Conservation (phyloP, 2,329 filamentous ascomycete genomes). For the Phyllosticta citriasiana region DNA sequence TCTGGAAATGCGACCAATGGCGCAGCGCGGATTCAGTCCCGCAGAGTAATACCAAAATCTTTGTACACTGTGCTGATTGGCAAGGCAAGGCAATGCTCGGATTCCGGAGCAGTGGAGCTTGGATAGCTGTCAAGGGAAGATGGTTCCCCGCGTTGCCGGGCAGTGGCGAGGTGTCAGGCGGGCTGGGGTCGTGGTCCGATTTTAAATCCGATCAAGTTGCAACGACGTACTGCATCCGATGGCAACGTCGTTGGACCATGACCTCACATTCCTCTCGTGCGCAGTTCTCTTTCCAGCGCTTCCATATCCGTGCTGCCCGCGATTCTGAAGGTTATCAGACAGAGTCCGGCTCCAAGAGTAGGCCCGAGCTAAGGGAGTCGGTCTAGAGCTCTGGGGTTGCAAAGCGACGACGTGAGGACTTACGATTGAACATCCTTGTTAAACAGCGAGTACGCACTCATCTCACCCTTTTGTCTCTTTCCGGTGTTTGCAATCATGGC, state of each 20-base stretch:
- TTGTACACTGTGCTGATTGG: background rate
- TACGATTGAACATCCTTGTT: constrained; percentile 21
- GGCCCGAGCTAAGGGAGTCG: background rate
- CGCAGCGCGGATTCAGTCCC: background rate
- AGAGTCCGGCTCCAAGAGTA: constrained; percentile 2
- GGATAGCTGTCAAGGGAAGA: background rate
- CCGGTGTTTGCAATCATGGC: constrained; percentile 24
- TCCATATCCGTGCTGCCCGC: constrained; percentile 11
- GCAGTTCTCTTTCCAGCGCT: constrained; percentile 9
- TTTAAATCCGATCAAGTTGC: background rate
- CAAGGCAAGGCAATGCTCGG: background rate
- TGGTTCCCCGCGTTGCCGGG: background rate
- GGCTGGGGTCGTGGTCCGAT: background rate
- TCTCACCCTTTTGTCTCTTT: constrained; percentile 19
- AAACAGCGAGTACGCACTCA: constrained; percentile 23
- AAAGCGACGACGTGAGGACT: background rate
- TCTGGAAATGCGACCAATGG: background rate
- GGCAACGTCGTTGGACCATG: background rate
- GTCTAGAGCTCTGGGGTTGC: background rate
- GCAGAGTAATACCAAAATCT: background rate
- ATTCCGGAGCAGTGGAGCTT: background rate
- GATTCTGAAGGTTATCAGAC: constrained; percentile 5
- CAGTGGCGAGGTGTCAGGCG: background rate
- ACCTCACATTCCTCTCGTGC: constrained; percentile 2
- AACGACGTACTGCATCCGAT: background rate